These are phyloP conservation scores for Psilocybe cyanescens DNA, from an alignment of 768 basidiomycete genomes.

Conservation along the genomic window DNA sequence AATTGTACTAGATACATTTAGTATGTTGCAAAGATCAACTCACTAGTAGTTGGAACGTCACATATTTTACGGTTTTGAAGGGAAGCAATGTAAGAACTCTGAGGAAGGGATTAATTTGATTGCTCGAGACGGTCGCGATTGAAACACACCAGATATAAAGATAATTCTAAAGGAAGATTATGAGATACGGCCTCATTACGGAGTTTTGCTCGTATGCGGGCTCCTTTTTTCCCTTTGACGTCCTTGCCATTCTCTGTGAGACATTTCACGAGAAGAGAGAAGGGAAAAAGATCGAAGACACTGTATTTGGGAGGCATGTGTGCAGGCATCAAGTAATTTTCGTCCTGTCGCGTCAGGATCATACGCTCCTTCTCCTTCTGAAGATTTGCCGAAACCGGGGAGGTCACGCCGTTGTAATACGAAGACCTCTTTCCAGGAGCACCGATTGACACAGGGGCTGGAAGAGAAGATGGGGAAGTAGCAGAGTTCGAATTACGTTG, in stretches of 20 bases:
- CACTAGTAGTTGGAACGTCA: conserved; percentile 67
- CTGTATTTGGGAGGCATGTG: conserved; percentile 61
- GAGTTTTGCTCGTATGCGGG: conserved; percentile 54
- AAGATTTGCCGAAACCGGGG: conserved; percentile 21
- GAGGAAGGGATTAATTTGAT: background rate
- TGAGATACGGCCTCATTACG: conserved; percentile 48
- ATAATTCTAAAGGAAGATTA: conserved; percentile 72
- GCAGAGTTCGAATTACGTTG: conserved; percentile 12
- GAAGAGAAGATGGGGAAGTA: conserved; percentile 22
- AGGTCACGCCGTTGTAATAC: conserved; percentile 15
- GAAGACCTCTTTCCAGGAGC: conserved; percentile 17
- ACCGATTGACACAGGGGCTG: conserved; percentile 22
- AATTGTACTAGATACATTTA: background rate
- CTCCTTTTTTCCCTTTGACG: conserved; percentile 67
- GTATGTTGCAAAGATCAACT: conserved; percentile 20
- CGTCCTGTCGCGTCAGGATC: conserved; percentile 43
- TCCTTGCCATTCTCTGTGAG: conserved; percentile 51
- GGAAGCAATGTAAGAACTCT: conserved; percentile 71
- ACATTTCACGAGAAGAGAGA: conserved; percentile 57
- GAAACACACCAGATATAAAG: conserved; percentile 60
- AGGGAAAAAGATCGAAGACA: conserved; percentile 70
- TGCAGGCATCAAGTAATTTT: conserved; percentile 53
- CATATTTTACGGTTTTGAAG: conserved; percentile 57
- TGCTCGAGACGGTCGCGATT: background rate
- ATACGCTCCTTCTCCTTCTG: conserved; percentile 32